phyloP scores from a whole-genome alignment of 495 filamentous ascomycete genomes.

The Podospora conica region DNA sequence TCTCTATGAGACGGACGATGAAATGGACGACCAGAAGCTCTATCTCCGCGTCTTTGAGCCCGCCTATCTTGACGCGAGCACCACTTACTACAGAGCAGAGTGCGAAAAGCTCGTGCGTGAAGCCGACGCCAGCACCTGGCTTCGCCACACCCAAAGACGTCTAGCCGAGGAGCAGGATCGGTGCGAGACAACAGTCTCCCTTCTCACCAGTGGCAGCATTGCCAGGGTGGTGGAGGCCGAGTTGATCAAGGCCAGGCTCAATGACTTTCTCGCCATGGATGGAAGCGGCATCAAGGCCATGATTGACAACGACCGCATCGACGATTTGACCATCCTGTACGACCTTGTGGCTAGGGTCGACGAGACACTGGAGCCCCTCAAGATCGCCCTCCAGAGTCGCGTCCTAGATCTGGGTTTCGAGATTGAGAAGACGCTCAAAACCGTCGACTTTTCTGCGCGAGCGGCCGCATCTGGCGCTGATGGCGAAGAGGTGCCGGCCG shows the following conservation, averaged over 20 bases:
- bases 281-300: conserved; percentile 78
- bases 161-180: conserved; percentile 75
- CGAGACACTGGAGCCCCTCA: conserved; percentile 62
- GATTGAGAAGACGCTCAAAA: conserved; percentile 63
- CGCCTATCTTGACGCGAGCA: conserved; percentile 64
- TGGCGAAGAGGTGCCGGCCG: conserved; percentile 43
- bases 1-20: conserved; percentile 73
- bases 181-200: conserved; percentile 69
- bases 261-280: conserved; percentile 78
- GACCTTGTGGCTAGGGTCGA: conserved; percentile 74
- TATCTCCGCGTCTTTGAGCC: conserved; percentile 82
- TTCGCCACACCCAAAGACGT: conserved; percentile 66
- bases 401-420: conserved; percentile 74
- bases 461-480: conserved; percentile 44
- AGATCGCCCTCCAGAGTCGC: conserved; percentile 61
- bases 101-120: conserved; percentile 66
- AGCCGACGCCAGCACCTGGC: conserved; percentile 75
- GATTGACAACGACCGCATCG: conserved; percentile 80
- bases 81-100: conserved; percentile 69
- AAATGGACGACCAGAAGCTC: conserved; percentile 68
- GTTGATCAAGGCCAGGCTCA: conserved; percentile 66
- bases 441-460: conserved; percentile 38
- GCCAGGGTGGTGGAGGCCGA: conserved; percentile 70
- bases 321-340: conserved; percentile 73
- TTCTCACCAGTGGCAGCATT: conserved; percentile 66